phyloP scores from a whole-genome alignment of 345 rosid species.

The Bretschneidera sinensis region DNA sequence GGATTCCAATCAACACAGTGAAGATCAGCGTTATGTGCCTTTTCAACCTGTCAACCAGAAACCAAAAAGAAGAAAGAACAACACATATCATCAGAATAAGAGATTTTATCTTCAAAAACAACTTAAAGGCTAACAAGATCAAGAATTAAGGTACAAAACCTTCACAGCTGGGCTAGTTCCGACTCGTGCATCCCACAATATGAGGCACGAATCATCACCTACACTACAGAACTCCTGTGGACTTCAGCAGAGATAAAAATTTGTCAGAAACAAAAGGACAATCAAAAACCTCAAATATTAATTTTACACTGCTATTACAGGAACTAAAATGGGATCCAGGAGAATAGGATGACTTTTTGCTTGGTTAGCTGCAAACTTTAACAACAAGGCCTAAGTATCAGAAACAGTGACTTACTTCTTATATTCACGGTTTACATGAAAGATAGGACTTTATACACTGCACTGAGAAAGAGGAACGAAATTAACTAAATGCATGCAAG shows the following conservation, averaged over 20 bases:
- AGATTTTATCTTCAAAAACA: background rate
- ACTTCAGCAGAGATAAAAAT: constrained; percentile 41
- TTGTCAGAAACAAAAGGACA: constrained; percentile 27
- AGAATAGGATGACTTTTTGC: background rate
- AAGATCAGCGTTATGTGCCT: constrained; percentile 92
- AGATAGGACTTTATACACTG: background rate
- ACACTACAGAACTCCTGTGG: constrained; percentile 98
- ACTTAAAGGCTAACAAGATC: background rate
- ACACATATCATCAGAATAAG: background rate
- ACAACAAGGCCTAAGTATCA: background rate
- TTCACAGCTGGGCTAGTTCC: constrained; percentile 77
- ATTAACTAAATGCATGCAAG: constrained; percentile 11
- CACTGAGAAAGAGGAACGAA: background rate
- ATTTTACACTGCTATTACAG: background rate
- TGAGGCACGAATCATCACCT: constrained; percentile 99
- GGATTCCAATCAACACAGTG: constrained; percentile 99
- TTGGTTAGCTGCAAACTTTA: background rate
- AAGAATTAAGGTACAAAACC: constrained; percentile 32
- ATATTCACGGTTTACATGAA: background rate
- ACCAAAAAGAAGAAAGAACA: constrained; percentile 1
- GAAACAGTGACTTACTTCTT: background rate
- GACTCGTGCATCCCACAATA: constrained; percentile 95
- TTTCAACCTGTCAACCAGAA: constrained; percentile 63
- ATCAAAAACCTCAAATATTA: constrained; percentile 9
- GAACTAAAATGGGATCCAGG: background rate